Evolutionary conservation across 1,139 yeast genomes (phyloP), one percentile per base, ranked within the genome.

Genomic region (Taphrina communis): DNA sequence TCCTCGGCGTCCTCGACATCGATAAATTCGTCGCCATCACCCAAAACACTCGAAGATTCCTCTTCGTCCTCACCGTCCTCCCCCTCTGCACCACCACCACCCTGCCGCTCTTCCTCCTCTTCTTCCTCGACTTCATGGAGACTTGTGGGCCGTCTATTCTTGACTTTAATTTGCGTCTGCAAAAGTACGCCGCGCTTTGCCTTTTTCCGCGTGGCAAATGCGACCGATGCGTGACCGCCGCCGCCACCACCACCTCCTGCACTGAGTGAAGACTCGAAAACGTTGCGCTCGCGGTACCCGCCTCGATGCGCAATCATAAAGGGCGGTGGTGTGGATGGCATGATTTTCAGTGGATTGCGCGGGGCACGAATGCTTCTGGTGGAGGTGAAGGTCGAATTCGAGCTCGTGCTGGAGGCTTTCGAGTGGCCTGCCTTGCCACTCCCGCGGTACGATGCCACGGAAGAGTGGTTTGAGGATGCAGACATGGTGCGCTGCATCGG

Each of bases 321-420:
- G 11, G 67, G 67, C 38, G 67, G 67, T 9, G 67, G 67, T 19
- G 67, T 63, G 31, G 67, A 53, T 14, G 67, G 61, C 61, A 55
- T 63, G 35, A 63, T 61, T 38, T 63, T 63, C 36, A 63, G 61
- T 21, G 67, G 67, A 31, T 63, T 63, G 25, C 67, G 67, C 6
- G 67, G 55, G 8, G 55, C 31, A n/a, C 67, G 67, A 7, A 63
- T 25, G 31, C 67, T 39, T 35, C 58, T 6, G 7, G 59, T 62
- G 9, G 52, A 44, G 8, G 60, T 46, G 38, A 63, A 63, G 6
- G 67, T 63, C 44, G 67, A 63, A 35, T 63, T 63, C 14, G 67
- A 63, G 36, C 67, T 63, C 46, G 67, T 63, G 44, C 61, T 53
- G 6, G 67, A 63, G 0, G 67, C 67, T 55, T 63, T 63, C n/a